Conservation (phyloP, 2,329 filamentous ascomycete species). For the Ramichloridium luteum region DNA sequence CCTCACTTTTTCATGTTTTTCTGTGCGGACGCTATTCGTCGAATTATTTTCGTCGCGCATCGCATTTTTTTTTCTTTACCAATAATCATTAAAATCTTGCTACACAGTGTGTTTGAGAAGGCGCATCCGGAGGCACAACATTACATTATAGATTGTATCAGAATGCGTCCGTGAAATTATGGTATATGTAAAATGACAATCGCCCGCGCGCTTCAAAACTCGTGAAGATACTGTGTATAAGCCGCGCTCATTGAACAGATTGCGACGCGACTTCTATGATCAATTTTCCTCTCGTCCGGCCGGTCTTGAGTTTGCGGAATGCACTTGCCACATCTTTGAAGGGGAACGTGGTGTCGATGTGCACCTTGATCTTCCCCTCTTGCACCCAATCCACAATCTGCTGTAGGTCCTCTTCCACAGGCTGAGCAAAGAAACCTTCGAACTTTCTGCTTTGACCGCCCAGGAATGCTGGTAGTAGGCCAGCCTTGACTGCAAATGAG, state of each 20-base stretch:
- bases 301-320: slow-evolving; percentile 46
- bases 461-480: slow-evolving; percentile 25
- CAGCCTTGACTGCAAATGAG: slow-evolving; percentile 31
- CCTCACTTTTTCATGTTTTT: slow-evolving; percentile 1
- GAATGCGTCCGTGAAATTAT: too few relatives aligned
- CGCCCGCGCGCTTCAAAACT: too few relatives aligned
- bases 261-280: slow-evolving; percentile 32
- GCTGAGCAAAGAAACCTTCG: slow-evolving; percentile 27
- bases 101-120: too few relatives aligned
- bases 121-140: too few relatives aligned
- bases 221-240: too few relatives aligned
- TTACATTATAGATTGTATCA: too few relatives aligned
- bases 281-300: slow-evolving; percentile 47
- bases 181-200: too few relatives aligned
- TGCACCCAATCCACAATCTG: slow-evolving; percentile 44
- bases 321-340: slow-evolving; percentile 47
- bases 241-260: too few relatives aligned
- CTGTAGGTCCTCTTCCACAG: slow-evolving; percentile 34
- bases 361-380: slow-evolving; percentile 45
- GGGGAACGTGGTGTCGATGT: slow-evolving; percentile 44
- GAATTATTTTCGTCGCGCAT: too few relatives aligned
- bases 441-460: slow-evolving; percentile 40
- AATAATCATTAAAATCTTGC: too few relatives aligned
- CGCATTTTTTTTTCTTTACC: too few relatives aligned
- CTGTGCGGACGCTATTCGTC: too few relatives aligned